Base-by-base conservation (phyloP, 768 basidiomycete species). In the Lactarius vividus region DNA sequence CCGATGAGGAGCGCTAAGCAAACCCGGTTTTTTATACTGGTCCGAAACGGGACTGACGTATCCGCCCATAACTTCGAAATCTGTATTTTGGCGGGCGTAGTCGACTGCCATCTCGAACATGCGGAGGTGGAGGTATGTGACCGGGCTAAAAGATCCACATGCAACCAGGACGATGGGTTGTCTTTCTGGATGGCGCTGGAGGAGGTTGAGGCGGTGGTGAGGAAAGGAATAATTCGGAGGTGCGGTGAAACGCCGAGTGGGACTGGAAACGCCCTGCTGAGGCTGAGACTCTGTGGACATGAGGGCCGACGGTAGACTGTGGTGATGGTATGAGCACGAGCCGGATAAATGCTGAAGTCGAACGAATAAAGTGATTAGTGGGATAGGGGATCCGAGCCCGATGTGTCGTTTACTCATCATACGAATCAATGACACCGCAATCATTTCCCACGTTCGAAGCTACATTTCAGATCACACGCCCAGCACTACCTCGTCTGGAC, bases 41-140 rank as follows among this genome's bases (percentile, higher is more conserved):
- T 96, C 95, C 73, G 87, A 90, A 74, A 99, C 97, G 37, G 97
- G 96, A 71, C 94, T 96, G 72, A 98, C 86, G 79, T 98, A 98
- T 2, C 94, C 95, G 31, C 91, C 97, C 72, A 98, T 83, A 71
- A 99, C 92, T 77, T 97, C 94, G 73, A 92, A 97, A 69, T 91
- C 81, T 57, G 93, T 94, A 76, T 95, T 93, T 72, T 94, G 91
- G 59, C 93, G 87, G 61, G 92, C 86, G 73, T 94, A 95, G 81
- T 98, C 97, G 78, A 90, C 91, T 63, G 96, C 97, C 97, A 99
- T 98, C 76, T 98, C 97, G 78, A 98, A 99, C 95, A 99, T 98
- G 71, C 97, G 92, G 68, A 98, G 85, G 74, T 97, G 95, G 59
- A 96, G 89, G 74, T 95, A 96, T n/a, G 96, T 97, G 68, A 97